A percentile compares a stretch with the other conserved stretches of the same genome.
Evolutionary conservation across 345 rosid species (phyloP).

Genomic region (Populus davidiana): DNA sequence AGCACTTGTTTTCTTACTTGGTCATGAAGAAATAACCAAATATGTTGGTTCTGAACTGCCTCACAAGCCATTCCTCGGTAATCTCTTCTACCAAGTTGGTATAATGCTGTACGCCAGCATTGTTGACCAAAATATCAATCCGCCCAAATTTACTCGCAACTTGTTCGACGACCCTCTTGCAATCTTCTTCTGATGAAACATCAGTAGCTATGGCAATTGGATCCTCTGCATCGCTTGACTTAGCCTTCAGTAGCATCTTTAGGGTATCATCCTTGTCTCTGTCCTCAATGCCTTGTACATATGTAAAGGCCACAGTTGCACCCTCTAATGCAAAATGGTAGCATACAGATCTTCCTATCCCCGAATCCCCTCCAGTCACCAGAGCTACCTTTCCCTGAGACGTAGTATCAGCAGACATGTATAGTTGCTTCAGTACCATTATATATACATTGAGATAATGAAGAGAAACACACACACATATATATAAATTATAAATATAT

Average conservation of each 20-base stretch:
- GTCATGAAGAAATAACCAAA: constrained; percentile 7
- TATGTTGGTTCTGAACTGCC: constrained; percentile 11
- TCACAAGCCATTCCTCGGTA: neutral
- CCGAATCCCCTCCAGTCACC: constrained; percentile 10
- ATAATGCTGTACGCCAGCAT: neutral
- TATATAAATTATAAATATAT: too few species aligned
- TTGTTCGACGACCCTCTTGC: constrained; percentile 7
- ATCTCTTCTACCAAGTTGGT: neutral
- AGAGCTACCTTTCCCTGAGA: constrained; percentile 15
- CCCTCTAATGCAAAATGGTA: constrained; percentile 10
- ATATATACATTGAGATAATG: too few species aligned
- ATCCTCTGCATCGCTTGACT: neutral
- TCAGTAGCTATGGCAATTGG: constrained; percentile 9
- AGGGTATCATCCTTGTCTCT: neutral
- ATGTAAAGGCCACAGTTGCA: constrained; percentile 15
- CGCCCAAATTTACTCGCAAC: neutral
- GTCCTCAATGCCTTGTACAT: constrained; percentile 4
- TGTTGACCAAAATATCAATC: constrained; percentile 12
- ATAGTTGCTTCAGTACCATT: too few species aligned
- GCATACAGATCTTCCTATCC: constrained; percentile 9
- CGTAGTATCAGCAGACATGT: neutral
- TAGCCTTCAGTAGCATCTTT: neutral
- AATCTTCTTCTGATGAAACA: constrained; percentile 1
- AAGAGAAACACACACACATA: too few species aligned
- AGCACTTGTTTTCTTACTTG: neutral